Evolutionary conservation across 2,329 filamentous ascomycete species (phyloP), one percentile per base, ranked within the genome.

Genomic region (Boeremia exigua): DNA sequence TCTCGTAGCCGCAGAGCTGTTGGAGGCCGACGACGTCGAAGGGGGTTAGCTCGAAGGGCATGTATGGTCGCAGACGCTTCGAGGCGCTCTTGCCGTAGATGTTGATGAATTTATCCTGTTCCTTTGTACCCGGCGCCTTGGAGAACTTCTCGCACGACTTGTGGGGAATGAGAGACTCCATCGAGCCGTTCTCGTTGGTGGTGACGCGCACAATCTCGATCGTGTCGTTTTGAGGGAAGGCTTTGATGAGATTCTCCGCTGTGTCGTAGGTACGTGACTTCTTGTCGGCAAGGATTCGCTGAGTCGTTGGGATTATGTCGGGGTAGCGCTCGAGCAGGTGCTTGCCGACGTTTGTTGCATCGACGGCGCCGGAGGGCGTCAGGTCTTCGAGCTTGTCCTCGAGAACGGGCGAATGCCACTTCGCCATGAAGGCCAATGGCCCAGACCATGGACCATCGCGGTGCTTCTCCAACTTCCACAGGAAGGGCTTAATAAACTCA

Each of bases 21-120:
- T 87, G 86, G 78, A 88, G 84, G 32, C 83, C 86, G 48, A 86
- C 84, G 10, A 90, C 78, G 61, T 89, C 86, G 42, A 80, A 78
- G 19, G 80, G 71, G 0, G 82, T 85, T 69, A 89, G 85, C 70
- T 87, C 83, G 71, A 89, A 88, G 2, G 68, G 66, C 15, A 59
- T 61, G 30, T 54, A 69, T 0, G 61, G 61, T 3, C 59, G 54
- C 5, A 71, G 67, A 8, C 70, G 67, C 10, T 62, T 59, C 4
- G 68, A 56, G 28, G 72, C 63, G 28, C 60, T 61, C 2, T 57
- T 51, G 15, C 60, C 69, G 42, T 74, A 75, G 8, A 65, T 58
- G 1, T 67, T 38, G 46, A 74, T 68, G 51, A 73, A 72, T 8
- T 60, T 54, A 10, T 62, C 49, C 52, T 72, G 68, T 39, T 75